A percentile compares a stretch with the other conserved stretches of the same genome.
These are phyloP conservation scores for Solanum megistacrolobum DNA, from an alignment of 257 asterid species.

Conservation along the genomic window DNA sequence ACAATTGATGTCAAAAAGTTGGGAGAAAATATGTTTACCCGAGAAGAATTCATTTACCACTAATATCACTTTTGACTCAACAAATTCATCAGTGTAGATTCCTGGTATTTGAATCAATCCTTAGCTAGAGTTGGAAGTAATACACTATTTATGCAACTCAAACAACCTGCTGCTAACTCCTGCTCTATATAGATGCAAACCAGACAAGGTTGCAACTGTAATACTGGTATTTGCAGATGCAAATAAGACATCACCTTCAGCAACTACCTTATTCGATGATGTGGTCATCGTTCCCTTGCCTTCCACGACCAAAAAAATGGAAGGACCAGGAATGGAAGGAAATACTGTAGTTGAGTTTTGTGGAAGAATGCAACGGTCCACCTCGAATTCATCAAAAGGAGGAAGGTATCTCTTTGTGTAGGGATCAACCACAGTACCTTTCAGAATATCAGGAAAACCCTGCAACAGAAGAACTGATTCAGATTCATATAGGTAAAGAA, in stretches of 20 bases:
- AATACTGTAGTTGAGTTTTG: constrained; percentile 32
- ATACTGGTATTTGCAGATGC: constrained; percentile 48
- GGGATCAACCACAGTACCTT: constrained; percentile 45
- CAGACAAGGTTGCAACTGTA: constrained; percentile 21
- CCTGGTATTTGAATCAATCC: neutral
- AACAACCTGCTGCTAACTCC: constrained; percentile 67
- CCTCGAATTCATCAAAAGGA: constrained; percentile 92
- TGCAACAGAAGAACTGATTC: constrained; percentile 14
- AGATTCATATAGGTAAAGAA: neutral
- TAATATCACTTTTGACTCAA: neutral
- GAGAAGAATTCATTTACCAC: neutral
- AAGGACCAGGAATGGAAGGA: constrained; percentile 63
- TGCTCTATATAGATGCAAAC: constrained; percentile 58
- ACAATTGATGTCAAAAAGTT: neutral
- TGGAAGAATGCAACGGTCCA: constrained; percentile 80
- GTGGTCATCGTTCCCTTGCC: constrained; percentile 53
- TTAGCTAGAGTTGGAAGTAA: neutral
- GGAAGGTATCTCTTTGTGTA: constrained; percentile 58
- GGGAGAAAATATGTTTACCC: neutral
- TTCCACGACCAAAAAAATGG: constrained; percentile 39
- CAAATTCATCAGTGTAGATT: neutral
- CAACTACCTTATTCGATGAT: constrained; percentile 19
- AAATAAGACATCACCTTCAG: constrained; percentile 70
- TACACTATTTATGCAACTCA: constrained; percentile 3
- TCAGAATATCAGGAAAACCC: constrained; percentile 65